phyloP scores from a whole-genome alignment of 805 yeast species.

The Wickerhamiella sorbophila region DNA sequence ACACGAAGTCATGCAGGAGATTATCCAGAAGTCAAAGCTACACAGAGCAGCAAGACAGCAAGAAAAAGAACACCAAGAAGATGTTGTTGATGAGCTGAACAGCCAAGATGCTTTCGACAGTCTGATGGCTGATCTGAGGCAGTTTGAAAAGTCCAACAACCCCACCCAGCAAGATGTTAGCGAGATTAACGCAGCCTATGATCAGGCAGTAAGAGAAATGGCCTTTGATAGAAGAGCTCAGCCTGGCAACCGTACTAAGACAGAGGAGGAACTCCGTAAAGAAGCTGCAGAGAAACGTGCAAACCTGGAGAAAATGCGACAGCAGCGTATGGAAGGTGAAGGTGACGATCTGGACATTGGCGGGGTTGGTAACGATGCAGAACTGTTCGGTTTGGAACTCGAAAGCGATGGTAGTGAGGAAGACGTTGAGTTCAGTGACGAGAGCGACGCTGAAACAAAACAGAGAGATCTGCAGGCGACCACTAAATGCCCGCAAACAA shows the following conservation, averaged over 20 bases:
- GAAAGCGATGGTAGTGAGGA: constrained; percentile 25
- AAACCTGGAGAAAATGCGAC: constrained; percentile 25
- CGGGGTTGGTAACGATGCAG: constrained; percentile 29
- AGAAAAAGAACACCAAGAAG: constrained; percentile 26
- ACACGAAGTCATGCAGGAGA: constrained; percentile 32
- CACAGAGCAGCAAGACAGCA: constrained; percentile 30
- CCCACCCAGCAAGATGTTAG: background rate
- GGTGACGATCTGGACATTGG: constrained; percentile 24
- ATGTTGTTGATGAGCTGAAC: constrained; percentile 26
- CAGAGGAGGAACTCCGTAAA: constrained; percentile 28
- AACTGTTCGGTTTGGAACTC: constrained; percentile 23
- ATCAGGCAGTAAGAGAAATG: constrained; percentile 26
- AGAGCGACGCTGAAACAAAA: constrained; percentile 37
- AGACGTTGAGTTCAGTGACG: constrained; percentile 25
- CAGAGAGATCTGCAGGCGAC: constrained; percentile 1
- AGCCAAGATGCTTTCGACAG: constrained; percentile 23
- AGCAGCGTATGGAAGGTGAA: constrained; percentile 27
- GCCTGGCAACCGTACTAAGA: constrained; percentile 31
- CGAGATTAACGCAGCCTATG: constrained; percentile 15
- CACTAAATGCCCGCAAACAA: constrained; percentile 6
- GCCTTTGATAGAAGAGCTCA: constrained; percentile 29
- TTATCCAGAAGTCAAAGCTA: constrained; percentile 31
- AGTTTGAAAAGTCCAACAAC: constrained; percentile 6
- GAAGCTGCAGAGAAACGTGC: constrained; percentile 23
- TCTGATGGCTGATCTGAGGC: constrained; percentile 20